Evolutionary conservation across 345 rosid genomes (phyloP), one percentile per base, ranked within the genome.

Genomic region (Gossypium turneri): DNA sequence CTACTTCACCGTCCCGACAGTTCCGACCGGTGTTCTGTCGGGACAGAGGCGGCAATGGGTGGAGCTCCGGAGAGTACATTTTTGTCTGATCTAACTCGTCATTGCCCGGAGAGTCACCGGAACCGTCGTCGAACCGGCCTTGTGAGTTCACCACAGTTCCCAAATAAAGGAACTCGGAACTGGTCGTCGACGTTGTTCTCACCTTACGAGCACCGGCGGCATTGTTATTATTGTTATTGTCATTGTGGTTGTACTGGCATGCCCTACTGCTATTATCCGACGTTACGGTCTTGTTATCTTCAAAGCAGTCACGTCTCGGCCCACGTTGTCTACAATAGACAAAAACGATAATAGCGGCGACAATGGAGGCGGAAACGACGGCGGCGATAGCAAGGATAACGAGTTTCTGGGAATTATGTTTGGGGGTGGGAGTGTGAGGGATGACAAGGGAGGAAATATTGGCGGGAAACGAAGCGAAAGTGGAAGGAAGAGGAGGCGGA

Each of bases 61-160:
- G 91, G 53, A 96, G 92, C 85, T 93, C 99, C 80, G 99, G 99
- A 12, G 99, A 96, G 17, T 90, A 91, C 62, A 93, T 47, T 72
- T 90, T 93, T 76, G 84, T 77, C 19, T 85, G 84, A 60, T 84
- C 91, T 47, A 84, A 84, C 27, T 70, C 72, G 13, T 73, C 72
- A 68, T 79, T 78, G 59, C 74, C 73, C 0, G 70, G 58, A 16
- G 12, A 12, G 72, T 3, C 50, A 51, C 29, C 68, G 51, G 82
- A 77, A 73, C 77, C 63, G 9, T 84, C 92, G 9, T 85, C 86
- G 15, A 85, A 53, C 11, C 79, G 76, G 2, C 73, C 71, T 38
- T 85, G 79, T 0, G 88, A 84, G 76, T 85, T 88, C 13, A 80
- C 97, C 44, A 90, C 34, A 55, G 88, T 94, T 63, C 97, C 97